phyloP scores from a whole-genome alignment of 164 flowering plant genomes.

The Nymphaea colorata region DNA sequence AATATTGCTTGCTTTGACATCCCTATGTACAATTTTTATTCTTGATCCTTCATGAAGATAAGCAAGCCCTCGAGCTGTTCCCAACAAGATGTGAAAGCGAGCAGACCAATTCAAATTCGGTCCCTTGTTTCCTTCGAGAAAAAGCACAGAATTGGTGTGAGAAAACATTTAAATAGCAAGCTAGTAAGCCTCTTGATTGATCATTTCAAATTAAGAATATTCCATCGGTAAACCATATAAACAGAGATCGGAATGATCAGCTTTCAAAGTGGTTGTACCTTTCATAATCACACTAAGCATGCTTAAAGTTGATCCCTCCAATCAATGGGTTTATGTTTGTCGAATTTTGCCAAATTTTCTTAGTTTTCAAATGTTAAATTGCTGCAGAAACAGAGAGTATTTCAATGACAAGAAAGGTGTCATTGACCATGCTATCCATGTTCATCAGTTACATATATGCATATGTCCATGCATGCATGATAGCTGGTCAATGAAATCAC shows the following conservation, averaged over 20 bases:
- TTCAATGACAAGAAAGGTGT: neutral
- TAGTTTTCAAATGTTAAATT: no score
- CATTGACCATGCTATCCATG: neutral
- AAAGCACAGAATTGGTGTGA: no score
- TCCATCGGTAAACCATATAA: no score
- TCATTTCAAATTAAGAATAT: neutral
- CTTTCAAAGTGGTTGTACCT: no score
- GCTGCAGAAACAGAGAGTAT: neutral
- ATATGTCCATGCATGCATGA: neutral
- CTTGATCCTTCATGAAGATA: constrained; percentile 40
- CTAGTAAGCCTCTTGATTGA: neutral
- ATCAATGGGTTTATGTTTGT: neutral
- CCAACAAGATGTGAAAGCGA: constrained; percentile 23
- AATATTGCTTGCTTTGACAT: constrained; percentile 35
- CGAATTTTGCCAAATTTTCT: no score
- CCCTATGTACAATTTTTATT: constrained; percentile 32
- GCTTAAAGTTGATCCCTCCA: no score
- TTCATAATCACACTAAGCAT: no score
- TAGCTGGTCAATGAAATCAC: no score
- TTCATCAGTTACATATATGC: neutral
- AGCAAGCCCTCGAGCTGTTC: constrained; percentile 29
- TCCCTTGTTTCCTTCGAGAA: neutral
- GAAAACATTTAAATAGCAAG: no score
- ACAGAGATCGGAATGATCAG: no score
- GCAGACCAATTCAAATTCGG: constrained; percentile 22